phyloP scores from a whole-genome alignment of 2,329 filamentous ascomycete genomes.

The Colletotrichum sidae region DNA sequence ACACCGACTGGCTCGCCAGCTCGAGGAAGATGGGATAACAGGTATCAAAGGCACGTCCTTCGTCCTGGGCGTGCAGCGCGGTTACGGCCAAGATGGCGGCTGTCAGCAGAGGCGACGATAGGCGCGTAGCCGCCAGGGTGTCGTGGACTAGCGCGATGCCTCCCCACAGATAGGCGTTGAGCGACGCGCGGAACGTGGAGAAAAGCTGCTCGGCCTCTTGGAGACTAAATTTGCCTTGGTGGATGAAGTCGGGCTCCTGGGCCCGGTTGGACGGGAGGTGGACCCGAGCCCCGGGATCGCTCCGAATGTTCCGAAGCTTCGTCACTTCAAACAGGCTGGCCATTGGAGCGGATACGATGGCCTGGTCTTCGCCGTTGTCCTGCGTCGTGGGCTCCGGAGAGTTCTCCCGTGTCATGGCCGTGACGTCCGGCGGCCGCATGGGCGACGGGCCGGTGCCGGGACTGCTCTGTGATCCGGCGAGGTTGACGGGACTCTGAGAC shows the following conservation, averaged over 20 bases:
- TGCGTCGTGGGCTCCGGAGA: conserved; percentile 42
- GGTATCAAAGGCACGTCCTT: conserved; percentile 61
- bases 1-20: conserved; percentile 67
- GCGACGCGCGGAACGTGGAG: conserved; percentile 43
- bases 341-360: conserved; percentile 47
- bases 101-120: conserved; percentile 45
- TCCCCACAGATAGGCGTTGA: conserved; percentile 49
- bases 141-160: conserved; percentile 46
- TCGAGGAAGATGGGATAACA: conserved; percentile 70
- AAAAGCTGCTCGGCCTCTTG: conserved; percentile 45
- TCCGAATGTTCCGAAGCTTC: conserved; percentile 47
- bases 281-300: conserved; percentile 42
- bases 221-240: conserved; percentile 42
- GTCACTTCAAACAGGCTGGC: conserved; percentile 48
- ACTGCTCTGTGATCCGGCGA: conserved; percentile 34
- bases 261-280: conserved; percentile 29
- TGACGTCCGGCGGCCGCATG: conserved; percentile 39
- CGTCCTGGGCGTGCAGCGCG: conserved; percentile 45
- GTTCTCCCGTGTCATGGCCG: conserved; percentile 48
- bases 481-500: conserved; percentile 33
- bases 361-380: conserved; percentile 41
- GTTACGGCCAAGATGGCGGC: conserved; percentile 49
- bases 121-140: conserved; percentile 42
- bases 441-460: conserved; percentile 38
- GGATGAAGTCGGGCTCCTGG: conserved; percentile 45